phyloP scores from a whole-genome alignment of 768 basidiomycete genomes.

The Macrolepiota albuminosa region DNA sequence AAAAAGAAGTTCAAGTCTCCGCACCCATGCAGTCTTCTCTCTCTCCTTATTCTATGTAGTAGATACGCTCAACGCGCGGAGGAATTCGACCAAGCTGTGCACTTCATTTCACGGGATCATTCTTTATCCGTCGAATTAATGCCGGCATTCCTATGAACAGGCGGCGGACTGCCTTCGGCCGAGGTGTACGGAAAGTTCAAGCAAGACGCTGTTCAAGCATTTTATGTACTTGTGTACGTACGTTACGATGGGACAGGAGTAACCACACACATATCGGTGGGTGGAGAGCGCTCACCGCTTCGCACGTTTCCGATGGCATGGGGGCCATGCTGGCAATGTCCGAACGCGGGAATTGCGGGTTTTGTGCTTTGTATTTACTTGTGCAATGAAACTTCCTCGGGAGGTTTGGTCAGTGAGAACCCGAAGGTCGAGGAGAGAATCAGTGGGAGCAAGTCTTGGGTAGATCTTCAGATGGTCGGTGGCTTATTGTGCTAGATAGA shows the following conservation, averaged over 20 bases:
- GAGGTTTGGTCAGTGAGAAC: background rate
- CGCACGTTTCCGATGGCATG: background rate
- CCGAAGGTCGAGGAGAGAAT: conserved; percentile 6
- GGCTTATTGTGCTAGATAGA: background rate
- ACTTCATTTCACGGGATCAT: background rate
- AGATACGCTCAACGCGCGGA: background rate
- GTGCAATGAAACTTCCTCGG: background rate
- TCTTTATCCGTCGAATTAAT: background rate
- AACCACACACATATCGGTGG: background rate
- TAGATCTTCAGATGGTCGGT: conserved; percentile 2
- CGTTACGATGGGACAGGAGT: conserved; percentile 6
- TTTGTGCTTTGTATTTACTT: background rate
- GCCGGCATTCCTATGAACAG: background rate
- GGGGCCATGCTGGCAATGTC: background rate
- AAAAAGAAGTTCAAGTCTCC: background rate
- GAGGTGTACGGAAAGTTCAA: conserved; percentile 8
- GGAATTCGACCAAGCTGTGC: background rate
- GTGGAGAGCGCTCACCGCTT: background rate
- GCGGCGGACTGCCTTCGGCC: conserved; percentile 4
- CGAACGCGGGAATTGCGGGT: background rate
- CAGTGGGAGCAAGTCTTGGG: background rate
- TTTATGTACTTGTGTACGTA: background rate
- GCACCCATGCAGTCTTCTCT: background rate
- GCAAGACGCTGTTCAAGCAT: background rate
- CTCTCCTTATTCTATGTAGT: background rate